Evolutionary conservation across 352 stramenopile species (phyloP), one percentile per base, ranked within the genome.

Genomic region (Pythium volutum): DNA sequence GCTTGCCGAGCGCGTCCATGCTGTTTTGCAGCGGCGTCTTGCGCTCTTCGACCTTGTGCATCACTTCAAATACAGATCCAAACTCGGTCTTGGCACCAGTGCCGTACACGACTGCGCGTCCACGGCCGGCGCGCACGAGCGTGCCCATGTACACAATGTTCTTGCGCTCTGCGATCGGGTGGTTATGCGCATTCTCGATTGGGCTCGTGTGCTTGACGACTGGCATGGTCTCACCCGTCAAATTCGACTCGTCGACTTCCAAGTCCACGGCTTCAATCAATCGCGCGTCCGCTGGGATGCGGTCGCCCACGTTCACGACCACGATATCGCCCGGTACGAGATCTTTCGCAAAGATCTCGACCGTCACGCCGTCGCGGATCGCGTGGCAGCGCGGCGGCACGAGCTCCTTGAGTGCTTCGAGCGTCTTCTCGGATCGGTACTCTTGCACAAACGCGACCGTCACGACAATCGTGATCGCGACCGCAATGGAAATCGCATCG

Each of bases 131-230:
- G 33, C 89, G 94, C 26, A 99, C 91, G 18, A 99, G 79, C 22
- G 96, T 99, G 27, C 96, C 96, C 83, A 98, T 97, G 80, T 99
- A 99, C 14, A 97, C 77, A 31, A 99, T 83, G 72, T 99, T 84
- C 56, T 91, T 92, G 23, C 83, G 76, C 51, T 94, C 85, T 8
- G 85, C 83, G 38, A 94, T 75, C 15, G 82, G 72, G 26, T 91
- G 80, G 43, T 76, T n/a, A 29, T 91, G 79, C 29, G 78, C 86
- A 26, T 88, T 78, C 7, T 78, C 71, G 26, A 93, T 89, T 20
- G 73, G 45, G 2, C 27, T 67, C 15, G 77, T 93, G 59, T 86
- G 75, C 64, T 94, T 92, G 26, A 71, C 47, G 0, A 98, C 88
- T 0, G 93, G 91, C 15, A 83, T 64, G 10, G 93, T 93, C 77